These are phyloP conservation scores for Aquilaria malaccensis DNA, from an alignment of 345 rosid genomes.

Conservation along the genomic window DNA sequence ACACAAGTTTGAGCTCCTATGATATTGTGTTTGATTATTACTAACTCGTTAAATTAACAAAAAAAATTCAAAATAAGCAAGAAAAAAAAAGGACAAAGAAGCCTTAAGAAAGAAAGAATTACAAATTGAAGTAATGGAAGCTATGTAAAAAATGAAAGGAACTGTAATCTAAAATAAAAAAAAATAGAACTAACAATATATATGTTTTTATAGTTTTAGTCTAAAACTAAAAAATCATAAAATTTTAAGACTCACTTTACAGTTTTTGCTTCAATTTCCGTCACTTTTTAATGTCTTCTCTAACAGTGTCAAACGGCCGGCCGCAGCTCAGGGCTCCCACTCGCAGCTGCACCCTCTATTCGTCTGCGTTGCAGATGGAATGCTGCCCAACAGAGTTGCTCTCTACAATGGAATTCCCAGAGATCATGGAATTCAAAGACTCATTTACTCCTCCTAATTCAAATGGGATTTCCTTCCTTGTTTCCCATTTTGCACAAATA, in stretches of 20 bases:
- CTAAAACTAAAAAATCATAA: too few relatives aligned
- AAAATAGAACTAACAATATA: too few relatives aligned
- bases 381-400: slow-evolving; percentile 65
- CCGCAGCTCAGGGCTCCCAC: slow-evolving; percentile 52
- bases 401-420: slow-evolving; percentile 59
- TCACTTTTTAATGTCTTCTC: neutral
- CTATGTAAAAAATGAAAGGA: neutral
- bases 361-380: slow-evolving; percentile 6
- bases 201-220: too few relatives aligned
- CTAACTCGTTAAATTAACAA: too few relatives aligned
- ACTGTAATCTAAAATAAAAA: too few relatives aligned
- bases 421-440: slow-evolving; percentile 49
- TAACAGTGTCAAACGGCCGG: slow-evolving; percentile 48
- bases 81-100: neutral
- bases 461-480: too few relatives aligned
- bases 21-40: too few relatives aligned
- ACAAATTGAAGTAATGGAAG: neutral
- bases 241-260: neutral
- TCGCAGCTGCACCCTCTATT: too few relatives aligned
- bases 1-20: too few relatives aligned
- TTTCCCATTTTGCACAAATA: too few relatives aligned
- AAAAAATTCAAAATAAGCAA: neutral
- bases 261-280: neutral
- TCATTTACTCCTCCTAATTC: slow-evolving; percentile 32
- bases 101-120: neutral